phyloP scores from a whole-genome alignment of 257 asterid species.

The Capsicum baccatum region DNA sequence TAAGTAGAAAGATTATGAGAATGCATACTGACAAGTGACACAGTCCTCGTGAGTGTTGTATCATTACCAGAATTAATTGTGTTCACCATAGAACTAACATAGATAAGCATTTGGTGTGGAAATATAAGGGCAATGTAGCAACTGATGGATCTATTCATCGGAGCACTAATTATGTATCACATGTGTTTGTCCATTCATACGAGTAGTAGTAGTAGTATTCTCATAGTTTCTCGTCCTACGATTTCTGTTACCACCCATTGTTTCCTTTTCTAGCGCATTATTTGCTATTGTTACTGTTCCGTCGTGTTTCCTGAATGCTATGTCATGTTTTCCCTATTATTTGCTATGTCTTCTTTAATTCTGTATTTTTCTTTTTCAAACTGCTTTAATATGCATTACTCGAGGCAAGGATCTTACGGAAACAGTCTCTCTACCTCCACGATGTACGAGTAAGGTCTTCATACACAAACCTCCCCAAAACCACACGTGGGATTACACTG shows the following conservation, averaged over 20 bases:
- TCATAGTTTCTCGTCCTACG: neutral
- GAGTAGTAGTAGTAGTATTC: neutral
- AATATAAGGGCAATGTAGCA: conserved; percentile 9
- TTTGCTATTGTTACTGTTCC: neutral
- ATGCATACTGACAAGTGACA: neutral
- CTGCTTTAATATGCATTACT: neutral
- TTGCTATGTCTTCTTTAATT: neutral
- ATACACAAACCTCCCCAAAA: neutral
- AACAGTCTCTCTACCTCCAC: neutral
- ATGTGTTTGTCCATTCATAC: neutral
- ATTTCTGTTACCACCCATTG: neutral
- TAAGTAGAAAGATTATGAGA: neutral
- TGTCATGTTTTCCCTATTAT: neutral
- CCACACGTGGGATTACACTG: neutral
- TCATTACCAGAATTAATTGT: neutral
- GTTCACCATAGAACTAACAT: neutral
- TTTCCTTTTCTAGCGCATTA: neutral
- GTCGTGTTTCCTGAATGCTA: neutral
- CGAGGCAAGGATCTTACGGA: neutral
- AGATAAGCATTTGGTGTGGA: neutral
- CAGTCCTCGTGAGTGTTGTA: neutral
- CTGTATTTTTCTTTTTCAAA: neutral
- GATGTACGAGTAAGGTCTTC: neutral
- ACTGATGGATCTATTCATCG: neutral
- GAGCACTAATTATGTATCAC: conserved; percentile 15